A percentile compares a stretch with the other conserved stretches of the same genome.
phyloP scores from a whole-genome alignment of 179 eudicot species.

The Camellia oleifera region DNA sequence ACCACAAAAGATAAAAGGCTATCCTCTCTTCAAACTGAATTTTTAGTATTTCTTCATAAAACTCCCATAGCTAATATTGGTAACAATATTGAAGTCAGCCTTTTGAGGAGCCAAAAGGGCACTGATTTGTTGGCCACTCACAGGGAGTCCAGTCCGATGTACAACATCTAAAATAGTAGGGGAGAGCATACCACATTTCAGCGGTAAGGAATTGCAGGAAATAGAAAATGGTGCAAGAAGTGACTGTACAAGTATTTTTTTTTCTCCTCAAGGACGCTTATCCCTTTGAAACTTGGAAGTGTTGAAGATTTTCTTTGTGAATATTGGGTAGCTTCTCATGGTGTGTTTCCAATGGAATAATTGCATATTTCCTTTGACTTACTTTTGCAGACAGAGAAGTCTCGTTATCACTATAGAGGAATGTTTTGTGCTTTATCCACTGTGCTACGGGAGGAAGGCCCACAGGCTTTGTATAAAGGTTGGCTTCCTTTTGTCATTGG shows the following conservation, averaged over 20 bases:
- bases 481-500: constrained; percentile 98
- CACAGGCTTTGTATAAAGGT: constrained; percentile 86
- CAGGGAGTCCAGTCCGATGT: constrained; percentile 29
- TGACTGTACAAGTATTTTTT: constrained; percentile 77
- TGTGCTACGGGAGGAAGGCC: constrained; percentile 84
- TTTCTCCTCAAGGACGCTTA: background rate
- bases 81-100: too few relatives aligned
- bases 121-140: background rate
- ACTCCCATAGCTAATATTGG: too few relatives aligned
- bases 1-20: too few relatives aligned
- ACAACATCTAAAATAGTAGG: too few relatives aligned
- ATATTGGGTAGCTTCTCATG: background rate
- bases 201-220: too few relatives aligned
- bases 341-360: constrained; percentile 7
- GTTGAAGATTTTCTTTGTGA: too few relatives aligned
- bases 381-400: constrained; percentile 71
- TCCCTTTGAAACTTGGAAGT: background rate
- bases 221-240: constrained; percentile 35
- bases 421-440: constrained; percentile 82
- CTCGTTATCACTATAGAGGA: constrained; percentile 86
- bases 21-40: too few relatives aligned
- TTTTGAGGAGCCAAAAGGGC: too few relatives aligned
- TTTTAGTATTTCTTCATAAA: too few relatives aligned
- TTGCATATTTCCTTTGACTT: background rate
- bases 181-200: too few relatives aligned